Conservation (phyloP, 805 yeast genomes). For the Komagataella pastoris region DNA sequence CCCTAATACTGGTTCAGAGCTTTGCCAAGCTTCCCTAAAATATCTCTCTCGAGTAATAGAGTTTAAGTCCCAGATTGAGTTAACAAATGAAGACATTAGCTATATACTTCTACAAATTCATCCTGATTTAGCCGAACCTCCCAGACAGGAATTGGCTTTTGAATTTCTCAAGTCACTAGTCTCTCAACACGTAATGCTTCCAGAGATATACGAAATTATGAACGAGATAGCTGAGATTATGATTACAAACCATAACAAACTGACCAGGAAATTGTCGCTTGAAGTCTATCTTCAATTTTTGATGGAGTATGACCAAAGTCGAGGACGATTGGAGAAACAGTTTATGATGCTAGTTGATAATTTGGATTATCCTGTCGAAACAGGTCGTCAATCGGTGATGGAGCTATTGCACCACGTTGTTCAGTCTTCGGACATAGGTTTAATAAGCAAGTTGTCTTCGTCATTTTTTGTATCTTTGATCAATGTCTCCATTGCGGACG, state of each 20-base stretch:
- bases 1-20: slow-evolving; percentile 64
- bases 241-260: slow-evolving; percentile 80
- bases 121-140: slow-evolving; percentile 87
- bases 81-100: slow-evolving; percentile 62
- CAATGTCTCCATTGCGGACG: slow-evolving; percentile 66
- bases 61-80: slow-evolving; percentile 46
- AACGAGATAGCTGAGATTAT: slow-evolving; percentile 69
- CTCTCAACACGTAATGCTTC: slow-evolving; percentile 56
- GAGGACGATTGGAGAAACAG: slow-evolving; percentile 71
- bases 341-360: slow-evolving; percentile 72
- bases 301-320: slow-evolving; percentile 91
- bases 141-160: slow-evolving; percentile 78
- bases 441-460: slow-evolving; percentile 47
- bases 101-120: slow-evolving; percentile 58
- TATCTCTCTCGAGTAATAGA: slow-evolving; percentile 63
- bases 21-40: slow-evolving; percentile 70
- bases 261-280: slow-evolving; percentile 75
- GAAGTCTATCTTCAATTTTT: slow-evolving; percentile 72
- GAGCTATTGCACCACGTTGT: slow-evolving; percentile 68
- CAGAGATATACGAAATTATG: slow-evolving; percentile 86
- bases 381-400: slow-evolving; percentile 84
- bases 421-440: slow-evolving; percentile 45
- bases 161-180: slow-evolving; percentile 72
- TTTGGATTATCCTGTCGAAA: slow-evolving; percentile 69
- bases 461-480: slow-evolving; percentile 79